Base-by-base conservation (phyloP, 2,329 filamentous ascomycete species). In the Paraphaeosphaeria minitans region DNA sequence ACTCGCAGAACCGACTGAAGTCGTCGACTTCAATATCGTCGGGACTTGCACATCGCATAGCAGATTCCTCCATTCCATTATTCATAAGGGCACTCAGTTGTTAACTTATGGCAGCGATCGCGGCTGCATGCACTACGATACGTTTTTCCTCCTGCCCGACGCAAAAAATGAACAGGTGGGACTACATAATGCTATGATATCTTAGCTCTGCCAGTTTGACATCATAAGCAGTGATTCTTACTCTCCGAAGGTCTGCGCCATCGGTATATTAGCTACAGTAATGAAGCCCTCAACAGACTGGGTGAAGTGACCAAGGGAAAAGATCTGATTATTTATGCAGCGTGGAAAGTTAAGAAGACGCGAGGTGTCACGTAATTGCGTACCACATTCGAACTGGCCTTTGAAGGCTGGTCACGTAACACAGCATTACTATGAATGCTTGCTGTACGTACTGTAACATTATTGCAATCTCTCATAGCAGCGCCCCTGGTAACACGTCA, bases 1-100 rank as follows among this genome's bases (percentile, higher is more conserved):
- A 69, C 27, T 68, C 61, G 58, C 64, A 66, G 43, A 69, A 68
- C 14, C 66, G 60, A 41, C 59, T 59, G 57, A 70, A 70, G 56
- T 70, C 67, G 9, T 65, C 65, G 35, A 65, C 65, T 16, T 56
- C 16, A 31, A 68, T 52, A 55, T 68, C 63, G 24, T 42, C 49
- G 35, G 42, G 51, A 16, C 35, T 58, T 33, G 60, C 63, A 58
- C 49, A 62, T 62, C 58, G 55, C 53, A 31, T 61, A 54, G 56
- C 37, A 48, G 64, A 55, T 53, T 68, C 66, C 24, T 45, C 46
- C 64, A 67, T 68, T 53, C 57, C 57, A 27, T 60, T 58, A 55
- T 64, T 62, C n/a, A 69, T 67, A 54, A 69, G 66, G 35, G 57
- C 58, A 61, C 65, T 27, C 39, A 69, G 42, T 43, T 60, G 57